Evolutionary conservation across 768 basidiomycete species (phyloP).

Genomic region (Calocera viscosa): DNA sequence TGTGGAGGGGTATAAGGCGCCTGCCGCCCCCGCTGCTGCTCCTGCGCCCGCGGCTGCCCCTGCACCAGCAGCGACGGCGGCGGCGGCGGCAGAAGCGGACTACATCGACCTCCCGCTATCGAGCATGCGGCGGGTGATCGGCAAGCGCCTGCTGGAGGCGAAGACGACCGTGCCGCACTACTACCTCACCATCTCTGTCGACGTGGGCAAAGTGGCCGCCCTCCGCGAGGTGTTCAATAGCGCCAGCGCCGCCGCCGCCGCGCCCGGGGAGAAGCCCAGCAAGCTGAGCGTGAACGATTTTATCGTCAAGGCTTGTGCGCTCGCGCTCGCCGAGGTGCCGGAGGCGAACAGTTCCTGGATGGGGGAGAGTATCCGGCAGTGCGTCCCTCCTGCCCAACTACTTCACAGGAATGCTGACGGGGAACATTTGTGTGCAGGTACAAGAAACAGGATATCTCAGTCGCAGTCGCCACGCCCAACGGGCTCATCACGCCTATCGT

Average conservation of each 20-base stretch:
- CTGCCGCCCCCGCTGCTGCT: constrained; percentile 34
- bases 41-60: constrained; percentile 37
- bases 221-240: constrained; percentile 94
- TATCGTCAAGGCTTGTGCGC: constrained; percentile 84
- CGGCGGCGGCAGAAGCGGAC: constrained; percentile 36
- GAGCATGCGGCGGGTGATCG: constrained; percentile 93
- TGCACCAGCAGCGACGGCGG: constrained; percentile 38
- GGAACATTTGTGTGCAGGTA: too few species aligned
- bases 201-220: constrained; percentile 93
- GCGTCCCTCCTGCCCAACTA: constrained; percentile 26
- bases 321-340: constrained; percentile 86
- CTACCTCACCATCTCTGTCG: constrained; percentile 86
- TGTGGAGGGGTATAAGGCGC: constrained; percentile 74
- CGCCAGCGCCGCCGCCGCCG: constrained; percentile 45
- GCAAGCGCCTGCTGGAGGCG: constrained; percentile 75
- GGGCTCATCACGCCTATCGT: constrained; percentile 97
- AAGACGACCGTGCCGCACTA: constrained; percentile 96
- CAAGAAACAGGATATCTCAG: constrained; percentile 91
- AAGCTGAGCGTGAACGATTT: constrained; percentile 98
- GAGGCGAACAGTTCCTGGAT: constrained; percentile 98
- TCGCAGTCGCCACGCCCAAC: constrained; percentile 90
- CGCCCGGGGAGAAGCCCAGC: constrained; percentile 35
- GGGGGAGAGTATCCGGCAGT: constrained; percentile 92
- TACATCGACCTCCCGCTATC: constrained; percentile 83
- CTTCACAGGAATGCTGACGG: too few species aligned